Conservation (phyloP, 2,329 filamentous ascomycete species). For the Colletotrichum truncatum region DNA sequence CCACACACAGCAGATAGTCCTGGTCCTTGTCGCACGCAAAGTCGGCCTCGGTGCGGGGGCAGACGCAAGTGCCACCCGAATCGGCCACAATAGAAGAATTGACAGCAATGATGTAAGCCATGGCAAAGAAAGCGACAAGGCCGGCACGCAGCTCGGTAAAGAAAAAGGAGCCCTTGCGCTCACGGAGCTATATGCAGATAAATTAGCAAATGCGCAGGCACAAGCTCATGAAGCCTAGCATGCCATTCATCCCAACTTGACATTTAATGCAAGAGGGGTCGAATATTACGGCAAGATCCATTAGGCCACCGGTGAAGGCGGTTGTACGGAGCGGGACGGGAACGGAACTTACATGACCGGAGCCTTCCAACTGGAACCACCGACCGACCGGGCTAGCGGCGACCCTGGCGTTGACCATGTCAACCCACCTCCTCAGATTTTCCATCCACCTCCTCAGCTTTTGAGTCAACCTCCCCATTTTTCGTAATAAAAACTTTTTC, state of each 20-base stretch:
- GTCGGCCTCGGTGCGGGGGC: conserved; percentile 61
- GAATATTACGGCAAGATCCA: too few relatives aligned
- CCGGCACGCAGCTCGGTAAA: conserved; percentile 87
- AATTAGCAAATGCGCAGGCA: conserved; percentile 9
- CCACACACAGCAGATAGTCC: conserved; percentile 71
- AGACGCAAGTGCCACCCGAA: conserved; percentile 80
- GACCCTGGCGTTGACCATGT: conserved; percentile 63
- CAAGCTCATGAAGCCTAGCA: background rate
- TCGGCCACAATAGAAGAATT: conserved; percentile 66
- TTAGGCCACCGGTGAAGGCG: too few relatives aligned
- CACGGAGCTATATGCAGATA: conserved; percentile 62
- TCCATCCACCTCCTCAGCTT: background rate
- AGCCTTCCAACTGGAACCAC: conserved; percentile 84
- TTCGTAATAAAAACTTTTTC: too few relatives aligned
- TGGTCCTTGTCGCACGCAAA: conserved; percentile 61
- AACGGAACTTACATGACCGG: conserved; percentile 75
- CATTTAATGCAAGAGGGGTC: too few relatives aligned
- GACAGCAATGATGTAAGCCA: conserved; percentile 64
- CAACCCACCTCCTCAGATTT: conserved; percentile 56
- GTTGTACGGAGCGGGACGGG: background rate
- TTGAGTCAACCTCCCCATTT: background rate
- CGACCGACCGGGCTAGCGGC: conserved; percentile 73
- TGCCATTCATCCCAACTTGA: too few relatives aligned
- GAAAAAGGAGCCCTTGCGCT: conserved; percentile 80
- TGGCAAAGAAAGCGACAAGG: conserved; percentile 80